A percentile compares a stretch with the other conserved stretches of the same genome.
phyloP scores from a whole-genome alignment of 2,329 filamentous ascomycete genomes.

The Apiospora hydei region DNA sequence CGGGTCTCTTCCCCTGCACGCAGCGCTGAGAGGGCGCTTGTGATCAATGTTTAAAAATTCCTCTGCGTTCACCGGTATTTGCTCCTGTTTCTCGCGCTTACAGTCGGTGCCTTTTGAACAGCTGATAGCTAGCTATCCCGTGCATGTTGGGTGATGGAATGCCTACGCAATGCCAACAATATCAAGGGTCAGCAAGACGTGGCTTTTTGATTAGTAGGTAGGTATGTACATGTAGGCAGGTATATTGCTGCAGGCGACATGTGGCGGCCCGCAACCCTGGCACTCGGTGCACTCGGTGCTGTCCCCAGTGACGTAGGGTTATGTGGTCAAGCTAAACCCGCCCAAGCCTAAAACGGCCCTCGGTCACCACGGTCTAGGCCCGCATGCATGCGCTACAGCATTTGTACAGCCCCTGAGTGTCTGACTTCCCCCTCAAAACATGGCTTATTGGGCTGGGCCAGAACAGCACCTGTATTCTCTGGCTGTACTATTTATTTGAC shows the following conservation, averaged over 20 bases:
- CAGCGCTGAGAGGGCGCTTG: neutral
- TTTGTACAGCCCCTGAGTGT: neutral
- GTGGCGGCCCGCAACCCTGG: slow-evolving; percentile 17
- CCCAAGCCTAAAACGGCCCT: slow-evolving; percentile 16
- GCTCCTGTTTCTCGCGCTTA: neutral
- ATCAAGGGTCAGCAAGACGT: neutral
- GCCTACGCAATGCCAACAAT: neutral
- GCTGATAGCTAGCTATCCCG: neutral
- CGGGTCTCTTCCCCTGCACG: slow-evolving; percentile 3
- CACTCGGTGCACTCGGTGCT: slow-evolving; percentile 12
- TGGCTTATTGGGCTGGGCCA: neutral
- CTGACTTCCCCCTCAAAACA: neutral
- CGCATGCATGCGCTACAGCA: neutral
- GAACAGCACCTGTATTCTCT: neutral
- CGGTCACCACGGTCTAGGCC: slow-evolving; percentile 19
- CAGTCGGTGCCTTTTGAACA: neutral
- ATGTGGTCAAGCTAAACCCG: neutral
- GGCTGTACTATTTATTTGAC: neutral
- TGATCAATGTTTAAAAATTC: slow-evolving; percentile 1
- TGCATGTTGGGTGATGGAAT: neutral
- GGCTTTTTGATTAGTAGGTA: neutral
- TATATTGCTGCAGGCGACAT: neutral
- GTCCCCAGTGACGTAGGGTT: slow-evolving; percentile 15
- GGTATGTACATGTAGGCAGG: neutral
- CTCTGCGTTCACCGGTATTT: neutral